Evolutionary conservation across 495 filamentous ascomycete species (phyloP).

Genomic region (Neurospora sp.): DNA sequence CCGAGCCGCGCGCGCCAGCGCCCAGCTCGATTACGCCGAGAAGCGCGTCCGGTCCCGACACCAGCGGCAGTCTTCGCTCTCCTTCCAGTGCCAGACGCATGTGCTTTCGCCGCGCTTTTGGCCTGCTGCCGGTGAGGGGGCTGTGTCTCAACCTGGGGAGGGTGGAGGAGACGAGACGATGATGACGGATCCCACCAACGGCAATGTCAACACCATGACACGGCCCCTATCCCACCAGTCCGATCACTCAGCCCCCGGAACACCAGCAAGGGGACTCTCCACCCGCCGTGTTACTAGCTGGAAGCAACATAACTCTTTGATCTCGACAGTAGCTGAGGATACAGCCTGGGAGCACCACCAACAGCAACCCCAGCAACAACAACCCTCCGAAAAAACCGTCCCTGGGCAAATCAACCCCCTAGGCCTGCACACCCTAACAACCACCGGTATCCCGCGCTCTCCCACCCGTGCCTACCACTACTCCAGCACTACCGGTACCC

Average conservation of each 20-base stretch:
- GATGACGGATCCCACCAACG: not conserved
- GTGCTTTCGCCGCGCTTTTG: conserved; percentile 31
- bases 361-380: not conserved
- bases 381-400: too few relatives aligned
- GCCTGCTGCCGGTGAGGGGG: conserved; percentile 13
- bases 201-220: not conserved
- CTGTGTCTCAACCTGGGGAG: not conserved
- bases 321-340: conserved; percentile 4
- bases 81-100: conserved; percentile 40
- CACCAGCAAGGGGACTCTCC: not conserved
- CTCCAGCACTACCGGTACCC: not conserved
- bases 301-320: conserved; percentile 8
- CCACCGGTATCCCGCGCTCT: conserved; percentile 6
- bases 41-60: conserved; percentile 11
- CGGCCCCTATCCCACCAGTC: not conserved
- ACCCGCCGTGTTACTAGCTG: conserved; percentile 11
- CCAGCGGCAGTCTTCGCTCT: conserved; percentile 30
- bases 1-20: conserved; percentile 20
- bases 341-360: conserved; percentile 6
- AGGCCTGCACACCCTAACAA: conserved; percentile 10
- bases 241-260: not conserved
- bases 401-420: not conserved
- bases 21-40: conserved; percentile 11
- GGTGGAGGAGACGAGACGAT: not conserved
- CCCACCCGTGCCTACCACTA: conserved; percentile 14